Evolutionary conservation across 306 rosid species (phyloP).

Genomic region (Acacia crassicarpa): DNA sequence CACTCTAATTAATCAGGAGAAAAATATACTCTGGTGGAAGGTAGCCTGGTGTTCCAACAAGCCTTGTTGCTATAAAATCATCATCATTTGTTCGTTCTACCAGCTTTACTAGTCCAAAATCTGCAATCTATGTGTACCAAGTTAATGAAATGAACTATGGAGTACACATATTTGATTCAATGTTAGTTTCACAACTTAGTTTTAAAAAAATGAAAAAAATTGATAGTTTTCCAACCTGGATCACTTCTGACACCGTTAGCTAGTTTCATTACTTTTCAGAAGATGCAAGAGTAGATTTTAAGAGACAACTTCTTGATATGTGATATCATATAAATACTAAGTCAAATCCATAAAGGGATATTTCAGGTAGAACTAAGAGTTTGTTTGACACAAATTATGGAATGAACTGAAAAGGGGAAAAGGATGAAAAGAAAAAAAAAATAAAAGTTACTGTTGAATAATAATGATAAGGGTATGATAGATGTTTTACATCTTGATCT

Average conservation of each 20-base stretch:
- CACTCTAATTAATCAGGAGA: background rate
- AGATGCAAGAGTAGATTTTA: too few species aligned
- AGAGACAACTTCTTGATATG: too few species aligned
- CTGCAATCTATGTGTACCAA: conserved; percentile 56
- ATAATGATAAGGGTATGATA: background rate
- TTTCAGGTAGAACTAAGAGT: too few species aligned
- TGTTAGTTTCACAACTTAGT: conserved; percentile 4
- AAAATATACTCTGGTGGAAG: conserved; percentile 81
- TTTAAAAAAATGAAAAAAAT: background rate
- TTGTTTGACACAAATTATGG: background rate
- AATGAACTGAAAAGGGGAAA: background rate
- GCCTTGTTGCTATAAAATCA: conserved; percentile 55
- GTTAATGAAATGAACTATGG: background rate
- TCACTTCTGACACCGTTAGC: background rate
- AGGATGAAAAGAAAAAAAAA: too few species aligned
- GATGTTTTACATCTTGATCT: background rate
- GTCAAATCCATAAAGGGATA: too few species aligned
- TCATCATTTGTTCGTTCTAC: conserved; percentile 63
- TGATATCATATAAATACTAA: too few species aligned
- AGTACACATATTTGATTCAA: background rate
- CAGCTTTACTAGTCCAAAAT: conserved; percentile 78
- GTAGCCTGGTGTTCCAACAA: conserved; percentile 87
- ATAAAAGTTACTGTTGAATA: background rate
- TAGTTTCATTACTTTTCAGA: background rate
- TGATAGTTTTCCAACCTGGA: background rate